Evolutionary conservation across 164 flowering plant genomes (phyloP), one percentile per base, ranked within the genome.

Genomic region (Magnolia kwangsiensis): DNA sequence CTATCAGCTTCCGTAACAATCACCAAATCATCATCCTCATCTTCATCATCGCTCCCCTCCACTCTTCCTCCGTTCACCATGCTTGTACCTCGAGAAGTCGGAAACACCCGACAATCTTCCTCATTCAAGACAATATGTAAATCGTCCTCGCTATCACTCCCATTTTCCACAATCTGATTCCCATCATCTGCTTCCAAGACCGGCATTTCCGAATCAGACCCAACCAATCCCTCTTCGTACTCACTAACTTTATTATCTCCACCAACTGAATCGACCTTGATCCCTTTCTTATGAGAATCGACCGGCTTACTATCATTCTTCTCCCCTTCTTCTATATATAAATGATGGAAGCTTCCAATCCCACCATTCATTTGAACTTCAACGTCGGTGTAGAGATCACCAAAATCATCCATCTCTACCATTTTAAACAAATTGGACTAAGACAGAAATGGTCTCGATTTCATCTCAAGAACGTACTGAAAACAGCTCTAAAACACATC

Each of bases 331-430:
- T 50, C 78, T 61, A 18, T 55, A 23, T 78, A 55, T 23, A 29
- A 51, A 13, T 63, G 58, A n/a, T 71, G 67, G 14, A 61, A 21
- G 71, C 67, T 72, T 13, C 59, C 79, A 64, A 50, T 23, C n/a
- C 58, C 75, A 50, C 31, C 29, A 66, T 80, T 81, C 37, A 86
- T 87, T 63, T 76, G 87, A 50, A 72, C 75, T 76, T 85, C 92
- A 4, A 87, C 85, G 59, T 88, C 94, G 0, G 87, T 87, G 77
- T 92, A 92, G 9, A 92, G 79, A 45, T 89, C 94, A 23, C 94
- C 92, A 74, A 92, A 92, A 82, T 90, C 93, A 76, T 90, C 89
- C 63, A 73, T 50, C 18, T 72, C 83, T 50, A 74, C 85, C 85
- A 80, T 82, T 50, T 18, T 59, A 76, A 29, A 73, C 59, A 7